Conservation (phyloP, 2,329 filamentous ascomycete genomes). For the Clarireedia paspali region DNA sequence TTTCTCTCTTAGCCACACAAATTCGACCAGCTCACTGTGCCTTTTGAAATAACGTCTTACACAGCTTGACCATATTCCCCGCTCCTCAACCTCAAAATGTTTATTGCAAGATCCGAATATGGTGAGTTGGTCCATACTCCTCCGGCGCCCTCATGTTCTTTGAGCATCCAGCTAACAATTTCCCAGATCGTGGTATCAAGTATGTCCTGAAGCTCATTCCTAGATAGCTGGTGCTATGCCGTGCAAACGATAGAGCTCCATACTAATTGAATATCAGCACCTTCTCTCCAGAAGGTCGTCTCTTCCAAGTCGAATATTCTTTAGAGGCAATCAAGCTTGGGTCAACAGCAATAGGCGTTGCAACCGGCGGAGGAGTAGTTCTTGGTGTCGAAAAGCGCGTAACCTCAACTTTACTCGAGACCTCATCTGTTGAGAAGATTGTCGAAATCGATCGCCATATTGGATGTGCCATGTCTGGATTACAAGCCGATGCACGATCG, state of each 20-base stretch:
- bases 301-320: conserved; percentile 99
- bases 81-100: conserved; percentile 61
- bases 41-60: neutral
- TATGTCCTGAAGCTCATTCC: conserved; percentile 39
- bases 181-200: conserved; percentile 93
- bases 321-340: conserved; percentile 99
- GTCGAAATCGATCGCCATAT: conserved; percentile 99
- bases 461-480: conserved; percentile 95
- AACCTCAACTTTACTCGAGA: conserved; percentile 93
- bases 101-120: conserved; percentile 99
- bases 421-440: conserved; percentile 97
- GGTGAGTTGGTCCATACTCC: conserved; percentile 49
- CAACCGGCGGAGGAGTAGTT: conserved; percentile 89
- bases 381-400: conserved; percentile 98
- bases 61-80: neutral
- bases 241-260: conserved; percentile 7
- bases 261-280: conserved; percentile 51
- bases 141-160: conserved; percentile 7
- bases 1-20: neutral
- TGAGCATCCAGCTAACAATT: conserved; percentile 32
- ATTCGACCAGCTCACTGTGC: neutral
- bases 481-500: conserved; percentile 94
- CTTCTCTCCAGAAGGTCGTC: conserved; percentile 98
- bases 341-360: conserved; percentile 95
- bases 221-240: neutral